Conservation (phyloP, 1,284 basidiomycete species). For the Fistulina hepatica region DNA sequence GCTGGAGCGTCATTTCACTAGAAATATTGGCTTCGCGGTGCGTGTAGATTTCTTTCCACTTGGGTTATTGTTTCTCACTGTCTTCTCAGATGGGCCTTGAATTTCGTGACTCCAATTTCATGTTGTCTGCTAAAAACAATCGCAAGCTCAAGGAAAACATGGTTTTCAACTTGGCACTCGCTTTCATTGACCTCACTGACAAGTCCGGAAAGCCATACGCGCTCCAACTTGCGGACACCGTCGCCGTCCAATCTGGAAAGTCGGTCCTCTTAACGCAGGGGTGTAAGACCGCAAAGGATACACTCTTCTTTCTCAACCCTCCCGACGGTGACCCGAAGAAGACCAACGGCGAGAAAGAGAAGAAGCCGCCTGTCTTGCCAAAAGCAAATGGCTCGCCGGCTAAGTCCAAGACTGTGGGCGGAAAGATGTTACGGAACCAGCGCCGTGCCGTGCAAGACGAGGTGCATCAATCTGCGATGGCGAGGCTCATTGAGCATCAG, state of each 20-base stretch:
- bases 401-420: slow-evolving; percentile 68
- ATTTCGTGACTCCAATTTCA: slow-evolving; percentile 83
- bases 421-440: slow-evolving; percentile 77
- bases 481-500: slow-evolving; percentile 83
- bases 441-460: slow-evolving; percentile 77
- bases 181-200: slow-evolving; percentile 75
- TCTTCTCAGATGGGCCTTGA: slow-evolving; percentile 76
- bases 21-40: slow-evolving; percentile 87
- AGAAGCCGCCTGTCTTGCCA: slow-evolving; percentile 45
- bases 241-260: slow-evolving; percentile 65
- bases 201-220: slow-evolving; percentile 77
- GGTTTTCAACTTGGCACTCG: slow-evolving; percentile 78
- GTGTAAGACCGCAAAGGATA: slow-evolving; percentile 73
- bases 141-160: slow-evolving; percentile 69
- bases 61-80: not conserved
- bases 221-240: slow-evolving; percentile 83
- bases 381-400: slow-evolving; percentile 50
- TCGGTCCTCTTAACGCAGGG: slow-evolving; percentile 76
- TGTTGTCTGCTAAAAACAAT: slow-evolving; percentile 74
- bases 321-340: slow-evolving; percentile 44
- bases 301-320: slow-evolving; percentile 75
- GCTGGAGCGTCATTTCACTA: slow-evolving; percentile 77
- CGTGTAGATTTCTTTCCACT: slow-evolving; percentile 16
- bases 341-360: no score
- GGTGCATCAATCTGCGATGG: slow-evolving; percentile 55